phyloP scores from a whole-genome alignment of 2,329 filamentous ascomycete genomes.

The Bipolaris cookei region DNA sequence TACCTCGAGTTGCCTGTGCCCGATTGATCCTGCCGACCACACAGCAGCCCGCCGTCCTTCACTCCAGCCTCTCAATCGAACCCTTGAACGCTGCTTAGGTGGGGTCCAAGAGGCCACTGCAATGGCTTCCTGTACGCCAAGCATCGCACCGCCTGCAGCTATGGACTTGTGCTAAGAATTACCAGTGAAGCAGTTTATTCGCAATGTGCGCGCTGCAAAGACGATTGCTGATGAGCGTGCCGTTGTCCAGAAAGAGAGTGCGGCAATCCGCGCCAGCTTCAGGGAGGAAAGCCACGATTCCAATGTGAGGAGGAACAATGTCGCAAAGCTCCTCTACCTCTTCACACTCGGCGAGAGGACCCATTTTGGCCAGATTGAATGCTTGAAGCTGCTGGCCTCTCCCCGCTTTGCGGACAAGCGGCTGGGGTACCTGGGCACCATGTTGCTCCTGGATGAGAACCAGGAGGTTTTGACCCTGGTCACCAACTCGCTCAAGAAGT shows the following conservation, averaged over 20 bases:
- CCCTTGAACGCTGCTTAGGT: slow-evolving; percentile 41
- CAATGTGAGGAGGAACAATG: slow-evolving; percentile 93
- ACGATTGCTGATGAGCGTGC: slow-evolving; percentile 98
- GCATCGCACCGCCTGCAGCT: slow-evolving; percentile 28
- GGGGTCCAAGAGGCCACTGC: slow-evolving; percentile 59
- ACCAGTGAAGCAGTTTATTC: slow-evolving; percentile 98
- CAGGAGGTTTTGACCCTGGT: slow-evolving; percentile 97
- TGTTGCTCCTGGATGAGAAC: slow-evolving; percentile 95
- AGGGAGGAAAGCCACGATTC: slow-evolving; percentile 95
- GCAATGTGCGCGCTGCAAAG: slow-evolving; percentile 97
- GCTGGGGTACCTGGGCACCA: slow-evolving; percentile 92
- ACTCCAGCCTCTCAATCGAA: slow-evolving; percentile 18
- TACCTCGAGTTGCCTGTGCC: slow-evolving; percentile 8
- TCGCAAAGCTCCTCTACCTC: slow-evolving; percentile 96
- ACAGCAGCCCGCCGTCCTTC: slow-evolving; percentile 4
- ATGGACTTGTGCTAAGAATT: slow-evolving; percentile 38
- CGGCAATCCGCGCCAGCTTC: slow-evolving; percentile 95
- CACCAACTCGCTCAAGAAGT: slow-evolving; percentile 98
- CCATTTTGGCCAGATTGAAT: slow-evolving; percentile 99
- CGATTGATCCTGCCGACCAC: not conserved
- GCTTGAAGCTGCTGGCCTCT: slow-evolving; percentile 93
- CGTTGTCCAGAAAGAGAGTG: slow-evolving; percentile 98
- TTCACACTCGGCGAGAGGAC: slow-evolving; percentile 97
- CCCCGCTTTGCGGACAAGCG: slow-evolving; percentile 98
- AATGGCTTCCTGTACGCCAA: slow-evolving; percentile 64